Base-by-base conservation (phyloP, 768 basidiomycete genomes). In the Phylloporus sp. region DNA sequence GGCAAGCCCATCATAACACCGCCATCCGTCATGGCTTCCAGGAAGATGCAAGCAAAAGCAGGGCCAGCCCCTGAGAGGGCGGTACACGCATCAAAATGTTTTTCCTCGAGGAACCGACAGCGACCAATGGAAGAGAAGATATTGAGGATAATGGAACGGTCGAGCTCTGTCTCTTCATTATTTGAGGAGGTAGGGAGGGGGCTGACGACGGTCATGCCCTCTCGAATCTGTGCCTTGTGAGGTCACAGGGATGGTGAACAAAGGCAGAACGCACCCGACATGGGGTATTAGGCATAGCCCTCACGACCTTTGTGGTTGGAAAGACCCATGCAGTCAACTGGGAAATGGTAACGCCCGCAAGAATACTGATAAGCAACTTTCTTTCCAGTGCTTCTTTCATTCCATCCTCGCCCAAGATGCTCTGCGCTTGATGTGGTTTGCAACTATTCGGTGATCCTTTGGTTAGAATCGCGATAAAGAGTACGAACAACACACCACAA, bases 1-100 rank as follows among this genome's bases (percentile, higher is more conserved):
- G 97, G 97, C 46, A 99, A 72, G 27, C 97, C 97, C 97, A 98
- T 98, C 95, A 99, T 98, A 41, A 98, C 97, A 39, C 94, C 97
- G 24, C 97, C 97, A 68, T 98, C 97, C 1, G 93, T 88, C 94
- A 99, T 97, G 0, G 97, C 95, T 70, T 99, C 97, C 56, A 99
- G 77, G 62, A 98, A 92, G 44, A 98, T 85, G 59, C 92, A 94
- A 1, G 92, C 94, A 70, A 99, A 98, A 0, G 97, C 97, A 34
- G 97, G 97, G 0, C 97, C 97, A 7, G 92, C 93, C 0, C 95
- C 97, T 15, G 91, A 92, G 4, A 99, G 78, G 11, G 97, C 97
- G 0, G 97, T 99, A 67, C 92, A 97, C 5, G 95, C 95, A 71
- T 99, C 95, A 61, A 99, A 99, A 69, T 98, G 90, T 69, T 95